Evolutionary conservation across 2,329 filamentous ascomycete genomes (phyloP).

Genomic region (Didymella segeticola): DNA sequence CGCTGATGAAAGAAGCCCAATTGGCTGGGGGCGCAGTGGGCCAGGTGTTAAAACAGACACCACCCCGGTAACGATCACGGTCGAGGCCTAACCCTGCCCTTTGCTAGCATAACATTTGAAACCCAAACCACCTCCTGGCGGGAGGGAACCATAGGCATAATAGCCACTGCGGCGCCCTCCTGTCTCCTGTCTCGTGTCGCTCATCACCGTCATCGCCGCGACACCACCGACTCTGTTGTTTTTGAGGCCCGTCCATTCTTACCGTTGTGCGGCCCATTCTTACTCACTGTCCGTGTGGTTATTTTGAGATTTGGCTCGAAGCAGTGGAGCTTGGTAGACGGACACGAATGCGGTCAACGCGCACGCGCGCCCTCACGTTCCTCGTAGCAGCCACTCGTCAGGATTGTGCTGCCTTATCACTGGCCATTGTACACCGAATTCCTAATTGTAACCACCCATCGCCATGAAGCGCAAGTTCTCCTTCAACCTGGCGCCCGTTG

Average conservation of each 20-base stretch:
- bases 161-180: constrained; percentile 17
- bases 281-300: too few species aligned
- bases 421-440: constrained; percentile 1
- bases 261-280: too few species aligned
- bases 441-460: constrained; percentile 1
- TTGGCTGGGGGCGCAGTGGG: constrained; percentile 8
- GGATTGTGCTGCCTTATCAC: too few species aligned
- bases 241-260: constrained; percentile 2
- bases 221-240: constrained; percentile 1
- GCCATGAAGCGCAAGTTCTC: constrained; percentile 54
- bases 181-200: constrained; percentile 12
- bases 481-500: constrained; percentile 52
- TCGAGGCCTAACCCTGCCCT: constrained; percentile 12
- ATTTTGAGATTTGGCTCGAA: background rate
- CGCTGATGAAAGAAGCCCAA: background rate
- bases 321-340: background rate
- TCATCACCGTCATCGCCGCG: constrained; percentile 11
- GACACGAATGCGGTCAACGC: constrained; percentile 13
- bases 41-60: background rate
- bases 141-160: constrained; percentile 14
- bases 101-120: constrained; percentile 17
- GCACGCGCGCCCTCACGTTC: constrained; percentile 10
- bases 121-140: constrained; percentile 20
- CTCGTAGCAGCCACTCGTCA: constrained; percentile 8
- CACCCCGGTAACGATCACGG: constrained; percentile 4